phyloP scores from a whole-genome alignment of 441 rosid genomes.

The Adansonia rubrostipa region DNA sequence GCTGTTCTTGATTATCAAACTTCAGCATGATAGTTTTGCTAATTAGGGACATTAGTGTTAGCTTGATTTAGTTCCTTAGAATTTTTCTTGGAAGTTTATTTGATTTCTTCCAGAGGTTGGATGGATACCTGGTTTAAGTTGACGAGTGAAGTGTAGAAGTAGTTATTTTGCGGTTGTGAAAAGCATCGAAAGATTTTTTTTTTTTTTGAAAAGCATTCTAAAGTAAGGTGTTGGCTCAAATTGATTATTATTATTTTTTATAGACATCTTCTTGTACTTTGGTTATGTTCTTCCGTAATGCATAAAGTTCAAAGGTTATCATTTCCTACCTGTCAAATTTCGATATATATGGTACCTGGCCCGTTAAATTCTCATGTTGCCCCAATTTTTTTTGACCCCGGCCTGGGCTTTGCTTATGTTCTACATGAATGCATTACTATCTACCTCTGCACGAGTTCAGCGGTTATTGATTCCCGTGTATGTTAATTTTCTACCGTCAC shows the following conservation, averaged over 20 bases:
- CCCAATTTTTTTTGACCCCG: neutral
- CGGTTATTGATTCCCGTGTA: neutral
- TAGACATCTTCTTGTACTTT: neutral
- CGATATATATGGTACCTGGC: neutral
- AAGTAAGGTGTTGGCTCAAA: neutral
- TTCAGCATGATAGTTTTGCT: neutral
- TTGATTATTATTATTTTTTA: neutral
- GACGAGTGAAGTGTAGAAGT: neutral
- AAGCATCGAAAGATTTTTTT: neutral
- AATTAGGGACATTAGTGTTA: neutral
- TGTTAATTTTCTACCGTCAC: neutral
- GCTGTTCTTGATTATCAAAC: neutral
- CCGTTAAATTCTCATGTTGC: neutral
- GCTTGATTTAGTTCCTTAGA: neutral
- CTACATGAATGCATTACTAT: neutral
- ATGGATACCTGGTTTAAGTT: slow-evolving; percentile 8
- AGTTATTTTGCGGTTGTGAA: neutral
- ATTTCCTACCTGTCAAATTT: neutral
- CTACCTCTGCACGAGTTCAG: neutral
- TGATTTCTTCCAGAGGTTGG: neutral
- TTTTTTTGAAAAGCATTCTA: neutral
- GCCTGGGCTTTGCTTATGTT: neutral
- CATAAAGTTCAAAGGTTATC: neutral
- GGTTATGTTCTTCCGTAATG: neutral
- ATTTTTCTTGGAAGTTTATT: neutral